Evolutionary conservation across 2,329 filamentous ascomycete species (phyloP), one percentile per base, ranked within the genome.

Genomic region (Colletotrichum sp.): DNA sequence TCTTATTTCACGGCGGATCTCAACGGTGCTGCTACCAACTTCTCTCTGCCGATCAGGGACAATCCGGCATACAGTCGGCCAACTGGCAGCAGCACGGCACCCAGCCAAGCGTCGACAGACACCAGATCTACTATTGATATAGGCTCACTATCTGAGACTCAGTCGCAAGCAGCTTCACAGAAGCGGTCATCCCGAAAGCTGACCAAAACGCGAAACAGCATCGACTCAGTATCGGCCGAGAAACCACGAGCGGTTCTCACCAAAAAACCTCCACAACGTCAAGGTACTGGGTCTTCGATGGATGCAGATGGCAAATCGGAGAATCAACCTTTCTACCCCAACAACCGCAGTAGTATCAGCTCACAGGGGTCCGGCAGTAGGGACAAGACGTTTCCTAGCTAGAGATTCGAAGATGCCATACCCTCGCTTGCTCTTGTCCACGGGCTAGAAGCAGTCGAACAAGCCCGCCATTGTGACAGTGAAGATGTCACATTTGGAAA

Each of bases 171-270:
- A 9, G 44, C 72, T 9, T 77, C 78, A 32, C 82, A 82, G 22
- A 87, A 84, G 76, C 82, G 84, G n/a, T 82, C 82, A 63, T 85
- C 83, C 44, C 84, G 83, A 68, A 88, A 88, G 78, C 80, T 88
- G 39, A 85, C 82, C 25, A 89, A 89, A 80, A 82, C 78, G 68
- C 84, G 86, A 30, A 83, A 81, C 30, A 85, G 79, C 75, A 86
- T 82, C 78, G 86, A 87, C 19, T 36, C 52, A 74, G n/a, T 77
- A 27, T 69, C 78, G 39, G 63, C 72, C 25, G 85, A 87, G 68
- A 85, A 81, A 71, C 77, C 82, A 1, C 84, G 83, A 71, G 79
- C 80, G 4, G 79, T 87, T 12, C 81, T 87, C 22, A 84, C 82
- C 59, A 88, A 87, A 80, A 86, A 84, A 69, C 80, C 79, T n/a